Conservation (phyloP, 352 stramenopile genomes). For the Phytophthora cryptogea region DNA sequence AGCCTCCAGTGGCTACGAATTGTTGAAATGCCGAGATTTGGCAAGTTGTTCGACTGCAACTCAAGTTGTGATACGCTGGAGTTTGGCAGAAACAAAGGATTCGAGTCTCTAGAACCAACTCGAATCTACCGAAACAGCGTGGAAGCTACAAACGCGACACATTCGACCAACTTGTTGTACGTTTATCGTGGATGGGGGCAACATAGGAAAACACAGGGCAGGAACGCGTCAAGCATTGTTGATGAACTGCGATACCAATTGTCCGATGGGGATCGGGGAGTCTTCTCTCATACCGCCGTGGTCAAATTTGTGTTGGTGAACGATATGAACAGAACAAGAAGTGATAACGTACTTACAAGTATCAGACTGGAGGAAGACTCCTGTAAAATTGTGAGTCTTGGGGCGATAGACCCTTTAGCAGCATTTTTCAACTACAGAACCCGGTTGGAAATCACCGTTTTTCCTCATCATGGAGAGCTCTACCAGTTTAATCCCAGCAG, state of each 20-base stretch:
- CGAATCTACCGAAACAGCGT: constrained; percentile 29
- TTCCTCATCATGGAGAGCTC: constrained; percentile 50
- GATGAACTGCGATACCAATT: constrained; percentile 65
- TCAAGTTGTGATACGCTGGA: constrained; percentile 17
- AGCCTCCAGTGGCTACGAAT: constrained; percentile 45
- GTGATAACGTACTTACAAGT: constrained; percentile 11
- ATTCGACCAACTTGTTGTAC: constrained; percentile 62
- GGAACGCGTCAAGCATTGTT: constrained; percentile 7
- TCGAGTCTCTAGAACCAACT: constrained; percentile 4
- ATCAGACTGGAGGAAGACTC: constrained; percentile 66
- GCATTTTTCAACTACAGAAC: constrained; percentile 36
- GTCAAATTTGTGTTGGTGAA: constrained; percentile 37
- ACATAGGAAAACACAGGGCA: neutral
- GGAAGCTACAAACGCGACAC: constrained; percentile 17
- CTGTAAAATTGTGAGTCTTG: constrained; percentile 36
- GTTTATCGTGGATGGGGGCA: constrained; percentile 44
- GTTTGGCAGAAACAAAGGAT: neutral
- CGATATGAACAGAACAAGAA: constrained; percentile 5
- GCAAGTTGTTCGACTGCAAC: constrained; percentile 62
- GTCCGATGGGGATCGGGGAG: constrained; percentile 38
- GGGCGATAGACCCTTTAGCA: constrained; percentile 45
- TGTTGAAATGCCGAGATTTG: constrained; percentile 48
- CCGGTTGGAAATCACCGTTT: constrained; percentile 36
- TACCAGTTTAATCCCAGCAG: constrained; percentile 48
- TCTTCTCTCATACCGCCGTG: constrained; percentile 31